These are phyloP conservation scores for Erigeron philadelphicus DNA, from an alignment of 140 eudicot species.

Conservation along the genomic window DNA sequence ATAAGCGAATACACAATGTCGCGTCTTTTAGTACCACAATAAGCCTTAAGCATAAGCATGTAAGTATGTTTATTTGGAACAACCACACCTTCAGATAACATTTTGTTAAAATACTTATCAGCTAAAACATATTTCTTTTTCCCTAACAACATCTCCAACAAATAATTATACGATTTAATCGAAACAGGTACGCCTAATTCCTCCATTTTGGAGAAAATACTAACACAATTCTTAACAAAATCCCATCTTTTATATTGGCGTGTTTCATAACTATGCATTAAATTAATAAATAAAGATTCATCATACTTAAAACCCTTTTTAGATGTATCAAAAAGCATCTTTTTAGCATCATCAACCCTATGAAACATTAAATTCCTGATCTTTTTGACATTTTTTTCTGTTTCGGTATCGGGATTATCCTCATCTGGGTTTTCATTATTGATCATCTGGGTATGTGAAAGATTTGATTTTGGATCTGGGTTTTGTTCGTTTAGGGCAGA, in stretches of 20 bases:
- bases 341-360: constrained; percentile 53
- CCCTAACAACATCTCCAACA: constrained; percentile 55
- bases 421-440: constrained; percentile 22
- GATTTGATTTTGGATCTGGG: constrained; percentile 17
- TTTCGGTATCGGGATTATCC: constrained; percentile 34
- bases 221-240: constrained; percentile 66
- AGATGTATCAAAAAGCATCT: constrained; percentile 51
- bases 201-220: constrained; percentile 53
- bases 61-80: constrained; percentile 52
- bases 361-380: constrained; percentile 41
- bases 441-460: constrained; percentile 16
- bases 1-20: constrained; percentile 52
- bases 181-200: constrained; percentile 60
- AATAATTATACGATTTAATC: constrained; percentile 41
- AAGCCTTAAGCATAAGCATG: constrained; percentile 60
- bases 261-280: constrained; percentile 61
- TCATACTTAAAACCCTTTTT: constrained; percentile 54
- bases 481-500: constrained; percentile 26
- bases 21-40: constrained; percentile 48
- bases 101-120: constrained; percentile 59
- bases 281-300: constrained; percentile 66
- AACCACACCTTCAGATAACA: constrained; percentile 58
- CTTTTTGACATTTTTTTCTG: constrained; percentile 42
- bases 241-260: constrained; percentile 33
- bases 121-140: constrained; percentile 63